A percentile compares a stretch with the other conserved stretches of the same genome.
Evolutionary conservation across 768 basidiomycete genomes (phyloP).

Genomic region (Tephrocybe sp.): DNA sequence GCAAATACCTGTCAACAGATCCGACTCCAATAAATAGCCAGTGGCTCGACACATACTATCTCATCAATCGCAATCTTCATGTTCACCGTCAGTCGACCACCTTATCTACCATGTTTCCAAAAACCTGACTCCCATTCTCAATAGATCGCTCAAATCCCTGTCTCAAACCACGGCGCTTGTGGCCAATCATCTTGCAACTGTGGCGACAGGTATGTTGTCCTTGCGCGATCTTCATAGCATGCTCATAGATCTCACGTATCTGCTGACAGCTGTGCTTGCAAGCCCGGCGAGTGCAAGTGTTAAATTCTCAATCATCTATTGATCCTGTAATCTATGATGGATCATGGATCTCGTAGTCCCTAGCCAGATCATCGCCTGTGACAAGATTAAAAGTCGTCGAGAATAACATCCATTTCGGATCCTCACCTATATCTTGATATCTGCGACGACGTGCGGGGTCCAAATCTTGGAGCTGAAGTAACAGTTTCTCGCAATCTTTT

Average conservation of each 20-base stretch:
- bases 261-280: constrained; percentile 51
- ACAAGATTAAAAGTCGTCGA: no score
- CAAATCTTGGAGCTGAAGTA: constrained; percentile 40
- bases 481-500: constrained; percentile 34
- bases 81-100: constrained; percentile 36
- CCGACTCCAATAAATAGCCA: constrained; percentile 3
- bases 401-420: background rate
- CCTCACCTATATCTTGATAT: constrained; percentile 66
- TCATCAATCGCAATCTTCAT: no score
- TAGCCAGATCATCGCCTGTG: no score
- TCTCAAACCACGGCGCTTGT: constrained; percentile 41
- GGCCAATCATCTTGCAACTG: constrained; percentile 50
- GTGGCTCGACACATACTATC: no score
- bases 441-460: constrained; percentile 66
- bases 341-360: background rate
- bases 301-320: constrained; percentile 25
- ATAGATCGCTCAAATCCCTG: constrained; percentile 36
- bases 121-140: background rate
- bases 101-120: constrained; percentile 3
- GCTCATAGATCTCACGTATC: constrained; percentile 1
- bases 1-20: constrained; percentile 19
- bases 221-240: background rate
- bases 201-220: constrained; percentile 39
- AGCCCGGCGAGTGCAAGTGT: constrained; percentile 65
- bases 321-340: no score